Conservation (phyloP, 768 basidiomycete genomes). For the Rhizopogon rudus region DNA sequence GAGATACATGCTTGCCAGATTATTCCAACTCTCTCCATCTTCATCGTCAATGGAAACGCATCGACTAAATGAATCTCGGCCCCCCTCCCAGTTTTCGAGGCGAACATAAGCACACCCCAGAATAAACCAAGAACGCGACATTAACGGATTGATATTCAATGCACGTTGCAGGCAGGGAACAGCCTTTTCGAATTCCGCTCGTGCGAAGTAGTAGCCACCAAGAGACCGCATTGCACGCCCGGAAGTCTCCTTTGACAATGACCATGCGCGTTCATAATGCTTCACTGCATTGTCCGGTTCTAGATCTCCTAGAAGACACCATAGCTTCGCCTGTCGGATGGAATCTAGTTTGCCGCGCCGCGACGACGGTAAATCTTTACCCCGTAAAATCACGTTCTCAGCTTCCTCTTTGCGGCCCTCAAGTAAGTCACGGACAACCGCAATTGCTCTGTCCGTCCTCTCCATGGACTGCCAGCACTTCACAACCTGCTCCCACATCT, state of each 20-base stretch:
- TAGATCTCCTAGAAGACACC: constrained; percentile 94
- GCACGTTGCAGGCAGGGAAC: constrained; percentile 66
- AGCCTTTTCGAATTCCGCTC: constrained; percentile 57
- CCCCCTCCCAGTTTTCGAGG: constrained; percentile 80
- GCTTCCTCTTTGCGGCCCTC: constrained; percentile 83
- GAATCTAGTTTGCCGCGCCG: constrained; percentile 48
- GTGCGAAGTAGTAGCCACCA: constrained; percentile 77
- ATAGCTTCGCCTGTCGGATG: constrained; percentile 82
- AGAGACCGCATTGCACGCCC: constrained; percentile 90
- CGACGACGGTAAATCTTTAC: constrained; percentile 42
- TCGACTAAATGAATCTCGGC: constrained; percentile 75
- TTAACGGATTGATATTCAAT: constrained; percentile 83
- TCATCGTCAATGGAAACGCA: constrained; percentile 93
- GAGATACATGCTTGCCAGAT: constrained; percentile 91
- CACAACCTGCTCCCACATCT: constrained; percentile 99
- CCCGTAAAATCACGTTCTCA: constrained; percentile 60
- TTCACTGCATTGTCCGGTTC: constrained; percentile 63
- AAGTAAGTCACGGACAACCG: constrained; percentile 80
- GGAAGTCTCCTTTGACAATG: constrained; percentile 71
- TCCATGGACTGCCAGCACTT: constrained; percentile 84
- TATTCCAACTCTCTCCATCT: constrained; percentile 98
- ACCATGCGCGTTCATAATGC: constrained; percentile 86
- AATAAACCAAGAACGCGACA: constrained; percentile 90
- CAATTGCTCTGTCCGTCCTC: constrained; percentile 68
- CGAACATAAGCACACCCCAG: constrained; percentile 89